Percentiles rank a stretch among this genome's conserved stretches.
Evolutionary conservation across 1,139 yeast genomes (phyloP).

Genomic region (Hemisphaericaspora subhashii): DNA sequence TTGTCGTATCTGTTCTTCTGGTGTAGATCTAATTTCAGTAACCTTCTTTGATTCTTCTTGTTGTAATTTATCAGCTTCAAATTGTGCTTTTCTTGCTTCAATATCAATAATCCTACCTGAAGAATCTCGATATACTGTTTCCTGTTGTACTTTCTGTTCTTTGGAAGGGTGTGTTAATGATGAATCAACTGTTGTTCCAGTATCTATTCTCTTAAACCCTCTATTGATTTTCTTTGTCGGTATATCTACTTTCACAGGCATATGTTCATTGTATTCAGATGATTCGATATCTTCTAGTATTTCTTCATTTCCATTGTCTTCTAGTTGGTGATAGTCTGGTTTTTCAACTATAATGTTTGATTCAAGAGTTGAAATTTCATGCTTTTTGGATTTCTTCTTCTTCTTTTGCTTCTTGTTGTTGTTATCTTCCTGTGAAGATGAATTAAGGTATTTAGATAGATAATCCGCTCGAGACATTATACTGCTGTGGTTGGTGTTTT

Average conservation of each 20-base stretch:
- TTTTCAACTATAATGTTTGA: conserved; percentile 13
- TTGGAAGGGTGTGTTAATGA: too few species aligned
- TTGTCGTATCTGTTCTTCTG: conserved; percentile 20
- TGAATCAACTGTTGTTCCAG: conserved; percentile 17
- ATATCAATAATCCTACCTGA: conserved; percentile 41
- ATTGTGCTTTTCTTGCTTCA: conserved; percentile 21
- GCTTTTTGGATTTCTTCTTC: conserved; percentile 10
- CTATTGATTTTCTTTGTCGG: conserved; percentile 17
- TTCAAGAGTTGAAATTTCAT: conserved; percentile 1
- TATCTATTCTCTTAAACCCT: conserved; percentile 43
- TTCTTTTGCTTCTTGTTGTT: conserved; percentile 13
- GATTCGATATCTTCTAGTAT: conserved; percentile 12
- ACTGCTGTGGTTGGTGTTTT: background rate
- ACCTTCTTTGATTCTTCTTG: conserved; percentile 20
- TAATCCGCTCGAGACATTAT: conserved; percentile 18
- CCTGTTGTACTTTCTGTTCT: conserved; percentile 11
- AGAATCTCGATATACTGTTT: conserved; percentile 42
- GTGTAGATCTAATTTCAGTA: conserved; percentile 11
- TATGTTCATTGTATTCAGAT: conserved; percentile 12
- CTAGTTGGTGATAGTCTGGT: conserved; percentile 2
- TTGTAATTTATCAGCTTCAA: conserved; percentile 37
- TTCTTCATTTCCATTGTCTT: conserved; percentile 12
- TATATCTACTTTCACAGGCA: conserved; percentile 23
- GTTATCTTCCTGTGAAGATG: conserved; percentile 4
- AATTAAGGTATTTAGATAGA: conserved; percentile 18